Percentiles rank a stretch among this genome's conserved stretches.
Conservation (phyloP, 352 stramenopile genomes). For the Hyaloperonospora brassicae region DNA sequence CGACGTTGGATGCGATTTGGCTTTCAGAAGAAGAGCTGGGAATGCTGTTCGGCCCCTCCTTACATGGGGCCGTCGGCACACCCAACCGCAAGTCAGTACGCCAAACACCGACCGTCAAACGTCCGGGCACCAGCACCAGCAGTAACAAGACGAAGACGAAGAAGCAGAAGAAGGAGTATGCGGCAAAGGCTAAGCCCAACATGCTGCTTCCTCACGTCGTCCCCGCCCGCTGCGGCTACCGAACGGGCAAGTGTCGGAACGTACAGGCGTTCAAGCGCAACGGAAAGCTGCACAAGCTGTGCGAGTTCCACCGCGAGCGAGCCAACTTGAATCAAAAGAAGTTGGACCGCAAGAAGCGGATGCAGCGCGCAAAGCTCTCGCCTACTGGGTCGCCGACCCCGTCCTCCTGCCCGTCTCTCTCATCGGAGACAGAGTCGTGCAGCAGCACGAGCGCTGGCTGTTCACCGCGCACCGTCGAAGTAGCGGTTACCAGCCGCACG, state of each 20-base stretch:
- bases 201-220: constrained; percentile 8
- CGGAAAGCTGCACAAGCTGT: constrained; percentile 78
- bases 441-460: constrained; percentile 17
- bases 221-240: constrained; percentile 61
- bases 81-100: constrained; percentile 10
- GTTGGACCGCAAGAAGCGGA: constrained; percentile 77
- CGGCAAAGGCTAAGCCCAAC: constrained; percentile 6
- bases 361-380: constrained; percentile 32
- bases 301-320: constrained; percentile 78
- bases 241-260: constrained; percentile 76
- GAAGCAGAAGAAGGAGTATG: background rate
- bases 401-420: constrained; percentile 34
- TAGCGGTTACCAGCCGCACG: constrained; percentile 22
- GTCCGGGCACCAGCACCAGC: constrained; percentile 4
- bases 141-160: too few relatives aligned
- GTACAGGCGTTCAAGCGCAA: constrained; percentile 76
- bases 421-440: constrained; percentile 33
- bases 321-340: constrained; percentile 84
- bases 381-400: background rate
- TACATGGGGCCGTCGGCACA: constrained; percentile 8
- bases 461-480: constrained; percentile 52
- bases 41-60: constrained; percentile 23
- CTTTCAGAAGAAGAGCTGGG: constrained; percentile 30
- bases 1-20: constrained; percentile 18
- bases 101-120: constrained; percentile 9